These are phyloP conservation scores for Prunus yedoensis DNA, from an alignment of 331 rosid genomes.

Conservation along the genomic window DNA sequence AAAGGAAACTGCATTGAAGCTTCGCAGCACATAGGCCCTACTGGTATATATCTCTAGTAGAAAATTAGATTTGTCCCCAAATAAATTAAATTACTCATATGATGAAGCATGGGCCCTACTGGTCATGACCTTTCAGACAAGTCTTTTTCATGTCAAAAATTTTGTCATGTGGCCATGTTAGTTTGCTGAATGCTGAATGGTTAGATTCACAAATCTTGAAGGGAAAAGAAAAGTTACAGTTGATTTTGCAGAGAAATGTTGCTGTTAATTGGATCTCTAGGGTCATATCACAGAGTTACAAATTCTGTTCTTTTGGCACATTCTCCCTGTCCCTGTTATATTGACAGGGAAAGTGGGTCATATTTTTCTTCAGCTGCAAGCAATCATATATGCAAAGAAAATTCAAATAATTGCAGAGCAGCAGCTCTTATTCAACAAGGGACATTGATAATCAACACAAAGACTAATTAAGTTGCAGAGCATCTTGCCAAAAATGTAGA, in stretches of 20 bases:
- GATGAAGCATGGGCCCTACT: background rate
- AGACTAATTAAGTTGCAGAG: background rate
- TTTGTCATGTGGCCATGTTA: background rate
- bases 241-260: background rate
- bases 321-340: too few relatives aligned
- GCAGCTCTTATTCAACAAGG: background rate
- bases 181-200: too few relatives aligned
- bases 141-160: background rate
- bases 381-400: background rate
- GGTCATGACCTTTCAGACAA: background rate
- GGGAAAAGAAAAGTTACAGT: background rate
- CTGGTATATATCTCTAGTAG: background rate
- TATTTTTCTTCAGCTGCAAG: background rate
- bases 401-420: background rate
- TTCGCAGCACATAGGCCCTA: background rate
- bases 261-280: background rate
- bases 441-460: too few relatives aligned
- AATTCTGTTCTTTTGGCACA: background rate
- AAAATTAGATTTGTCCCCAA: background rate
- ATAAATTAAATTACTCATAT: background rate
- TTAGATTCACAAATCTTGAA: background rate
- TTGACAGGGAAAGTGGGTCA: background rate
- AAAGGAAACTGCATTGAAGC: background rate
- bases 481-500: background rate
- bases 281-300: background rate